Evolutionary conservation across 2,329 filamentous ascomycete genomes (phyloP), one percentile per base, ranked within the genome.

Genomic region (Arthrobotrys sinensis): DNA sequence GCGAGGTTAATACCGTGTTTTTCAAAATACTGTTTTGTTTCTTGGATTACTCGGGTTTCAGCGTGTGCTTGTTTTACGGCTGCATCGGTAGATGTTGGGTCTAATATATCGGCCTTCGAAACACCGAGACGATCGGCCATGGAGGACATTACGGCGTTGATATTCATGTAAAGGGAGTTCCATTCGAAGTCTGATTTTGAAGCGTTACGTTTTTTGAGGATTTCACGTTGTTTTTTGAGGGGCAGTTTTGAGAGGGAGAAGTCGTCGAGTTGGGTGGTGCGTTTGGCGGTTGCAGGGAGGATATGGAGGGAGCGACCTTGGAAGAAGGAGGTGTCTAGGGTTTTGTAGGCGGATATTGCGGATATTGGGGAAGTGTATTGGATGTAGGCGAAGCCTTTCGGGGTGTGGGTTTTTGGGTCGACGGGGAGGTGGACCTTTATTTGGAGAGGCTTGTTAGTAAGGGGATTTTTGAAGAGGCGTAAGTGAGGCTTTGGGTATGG

Each of bases 141-240:
- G 4, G 94, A 96, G 60, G 93, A 90, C 85, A 97, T 94, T 65
- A 99, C 94, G 63, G 96, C 93, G 86, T 99, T 94, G 46, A 87
- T 84, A 85, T 92, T 97, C 92, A 99, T 96, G 85, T 96, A 99
- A n/a, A 99, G 87, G n/a, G 94, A 95, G 86, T 99, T 99, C 96
- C 96, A 99, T 84, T 95, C 97, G 86, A 98, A 98, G 0, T 89
- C 90, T 60, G 89, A 90, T 34, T 91, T 91, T 7, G 92, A 88
- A 21, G 94, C 93, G 82, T 95, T 91, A 62, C 91, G 88, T 85
- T 93, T 96, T 82, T 92, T 92, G 83, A 92, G 93, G 81, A 98
- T 92, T 82, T 96, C 89, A 81, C 93, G 93, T 84, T 98, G 96
- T 84, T 96, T 96, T 86, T 97, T 98, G 80, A 98, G 86, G 14